Conservation (phyloP, 139 green algal genomes). For the Haematococcus sp. region DNA sequence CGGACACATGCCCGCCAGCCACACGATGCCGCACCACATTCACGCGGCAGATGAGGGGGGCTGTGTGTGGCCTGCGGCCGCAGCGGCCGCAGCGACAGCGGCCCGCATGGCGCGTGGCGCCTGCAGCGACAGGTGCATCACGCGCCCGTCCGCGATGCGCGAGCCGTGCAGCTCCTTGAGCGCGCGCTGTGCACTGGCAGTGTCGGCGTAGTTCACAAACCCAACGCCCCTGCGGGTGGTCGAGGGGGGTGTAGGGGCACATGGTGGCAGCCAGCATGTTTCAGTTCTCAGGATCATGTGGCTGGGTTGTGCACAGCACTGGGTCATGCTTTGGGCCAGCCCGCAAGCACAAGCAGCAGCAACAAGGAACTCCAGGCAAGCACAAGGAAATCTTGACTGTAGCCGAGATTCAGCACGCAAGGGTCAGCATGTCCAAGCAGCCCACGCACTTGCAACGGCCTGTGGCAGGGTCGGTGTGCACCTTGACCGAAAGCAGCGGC, state of each 20-base stretch:
- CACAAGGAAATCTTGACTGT: not conserved
- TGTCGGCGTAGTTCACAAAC: slow-evolving; percentile 66
- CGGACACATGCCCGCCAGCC: no score
- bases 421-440: not conserved
- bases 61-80: not conserved
- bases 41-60: no score
- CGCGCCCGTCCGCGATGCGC: slow-evolving; percentile 25
- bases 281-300: no score
- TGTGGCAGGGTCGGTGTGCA: slow-evolving; percentile 34
- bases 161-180: slow-evolving; percentile 50
- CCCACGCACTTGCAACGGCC: not conserved
- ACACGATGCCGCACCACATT: no score
- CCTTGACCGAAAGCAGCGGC: slow-evolving; percentile 35
- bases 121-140: slow-evolving; percentile 54
- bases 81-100: not conserved
- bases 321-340: no score
- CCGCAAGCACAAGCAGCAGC: not conserved
- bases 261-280: no score
- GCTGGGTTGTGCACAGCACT: no score
- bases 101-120: slow-evolving; percentile 10
- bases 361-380: not conserved
- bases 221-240: slow-evolving; percentile 50
- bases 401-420: no score
- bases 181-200: slow-evolving; percentile 31
- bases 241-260: no score